Percentiles rank a stretch among this genome's conserved stretches.
These are phyloP conservation scores for Coemansia asiatica DNA, from an alignment of 192 early-diverging fungal species.

Conservation along the genomic window DNA sequence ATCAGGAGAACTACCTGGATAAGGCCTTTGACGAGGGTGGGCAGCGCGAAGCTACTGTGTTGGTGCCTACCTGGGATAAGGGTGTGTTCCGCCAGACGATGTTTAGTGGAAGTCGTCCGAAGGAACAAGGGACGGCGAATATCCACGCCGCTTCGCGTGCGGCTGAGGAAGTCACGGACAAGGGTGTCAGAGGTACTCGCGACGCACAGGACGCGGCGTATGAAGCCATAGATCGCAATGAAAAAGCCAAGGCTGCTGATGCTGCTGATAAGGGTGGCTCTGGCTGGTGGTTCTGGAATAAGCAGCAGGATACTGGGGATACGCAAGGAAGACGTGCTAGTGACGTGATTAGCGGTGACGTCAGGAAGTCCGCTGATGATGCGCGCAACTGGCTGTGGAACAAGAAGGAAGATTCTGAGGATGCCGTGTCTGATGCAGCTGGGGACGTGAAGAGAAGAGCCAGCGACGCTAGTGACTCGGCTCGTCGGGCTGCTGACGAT, in stretches of 20 bases:
- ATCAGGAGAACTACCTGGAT: constrained; percentile 15
- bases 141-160: constrained; percentile 10
- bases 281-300: neutral
- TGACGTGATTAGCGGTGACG: neutral
- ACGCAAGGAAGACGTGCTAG: neutral
- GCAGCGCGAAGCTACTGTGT: too few species aligned
- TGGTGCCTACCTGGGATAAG: neutral
- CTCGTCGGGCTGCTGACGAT: neutral
- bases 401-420: neutral
- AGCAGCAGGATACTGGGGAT: too few species aligned
- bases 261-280: neutral
- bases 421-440: neutral
- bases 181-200: neutral
- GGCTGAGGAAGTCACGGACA: constrained; percentile 11
- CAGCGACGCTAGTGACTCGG: neutral
- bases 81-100: neutral
- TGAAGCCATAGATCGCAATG: constrained; percentile 5
- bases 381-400: constrained; percentile 4
- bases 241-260: too few species aligned
- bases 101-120: neutral
- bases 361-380: neutral
- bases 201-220: neutral
- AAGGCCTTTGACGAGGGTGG: neutral
- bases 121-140: neutral
- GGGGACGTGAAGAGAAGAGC: neutral